phyloP scores from a whole-genome alignment of 306 rosid genomes.

The Acacia melanoxylon region DNA sequence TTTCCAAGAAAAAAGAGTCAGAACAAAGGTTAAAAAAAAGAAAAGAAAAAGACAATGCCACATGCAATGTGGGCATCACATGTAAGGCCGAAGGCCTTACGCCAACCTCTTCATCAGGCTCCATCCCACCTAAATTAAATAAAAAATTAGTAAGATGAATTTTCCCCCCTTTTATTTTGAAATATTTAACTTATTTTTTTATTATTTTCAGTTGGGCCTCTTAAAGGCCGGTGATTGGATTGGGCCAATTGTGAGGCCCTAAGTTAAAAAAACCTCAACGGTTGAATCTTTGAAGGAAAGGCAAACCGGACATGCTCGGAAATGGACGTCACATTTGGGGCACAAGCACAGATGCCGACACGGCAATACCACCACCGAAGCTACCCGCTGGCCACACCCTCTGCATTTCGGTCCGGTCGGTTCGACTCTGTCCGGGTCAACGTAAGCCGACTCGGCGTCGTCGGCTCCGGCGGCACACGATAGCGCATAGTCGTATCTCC shows the following conservation, averaged over 20 bases:
- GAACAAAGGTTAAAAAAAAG: background rate
- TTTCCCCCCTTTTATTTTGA: constrained; percentile 6
- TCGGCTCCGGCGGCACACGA: constrained; percentile 53
- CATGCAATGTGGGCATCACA: constrained; percentile 54
- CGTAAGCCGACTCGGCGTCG: constrained; percentile 75
- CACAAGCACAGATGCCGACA: constrained; percentile 90
- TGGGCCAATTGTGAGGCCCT: constrained; percentile 39
- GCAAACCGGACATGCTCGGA: constrained; percentile 79
- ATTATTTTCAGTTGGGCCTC: constrained; percentile 11
- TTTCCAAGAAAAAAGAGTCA: constrained; percentile 9
- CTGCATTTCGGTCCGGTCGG: constrained; percentile 59
- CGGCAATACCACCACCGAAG: constrained; percentile 79
- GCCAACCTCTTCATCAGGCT: background rate
- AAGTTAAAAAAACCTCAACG: constrained; percentile 73
- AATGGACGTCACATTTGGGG: constrained; percentile 67
- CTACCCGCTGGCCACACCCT: constrained; percentile 69
- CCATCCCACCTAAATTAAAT: background rate
- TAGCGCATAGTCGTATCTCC: constrained; percentile 26
- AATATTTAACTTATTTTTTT: background rate
- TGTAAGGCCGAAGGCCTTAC: background rate
- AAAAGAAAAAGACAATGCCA: constrained; percentile 34
- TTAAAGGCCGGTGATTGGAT: constrained; percentile 32
- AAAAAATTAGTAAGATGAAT: constrained; percentile 5
- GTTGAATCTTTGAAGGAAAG: constrained; percentile 65
- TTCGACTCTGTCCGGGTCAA: constrained; percentile 66